These are phyloP conservation scores for Lyophyllum atratum DNA, from an alignment of 768 basidiomycete genomes.

Conservation along the genomic window DNA sequence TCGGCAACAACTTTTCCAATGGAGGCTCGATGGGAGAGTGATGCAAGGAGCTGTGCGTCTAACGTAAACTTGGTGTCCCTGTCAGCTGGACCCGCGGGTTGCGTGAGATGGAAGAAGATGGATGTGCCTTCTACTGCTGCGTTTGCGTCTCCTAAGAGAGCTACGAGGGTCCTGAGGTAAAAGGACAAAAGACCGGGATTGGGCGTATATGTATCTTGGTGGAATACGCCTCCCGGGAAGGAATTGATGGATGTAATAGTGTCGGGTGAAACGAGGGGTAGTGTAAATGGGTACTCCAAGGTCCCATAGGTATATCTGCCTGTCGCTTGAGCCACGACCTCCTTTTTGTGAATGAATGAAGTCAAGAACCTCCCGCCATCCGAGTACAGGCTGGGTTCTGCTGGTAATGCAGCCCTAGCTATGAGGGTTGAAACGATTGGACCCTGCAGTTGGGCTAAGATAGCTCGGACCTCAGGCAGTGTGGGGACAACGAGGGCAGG, in stretches of 20 bases:
- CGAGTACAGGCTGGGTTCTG: constrained; percentile 6
- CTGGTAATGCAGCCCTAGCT: constrained; percentile 2
- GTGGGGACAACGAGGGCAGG: constrained; percentile 4
- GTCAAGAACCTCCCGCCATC: neutral
- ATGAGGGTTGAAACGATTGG: constrained; percentile 13
- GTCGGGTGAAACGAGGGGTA: constrained; percentile 10
- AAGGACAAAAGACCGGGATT: constrained; percentile 10
- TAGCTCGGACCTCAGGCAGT: constrained; percentile 10
- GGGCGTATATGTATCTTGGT: constrained; percentile 13
- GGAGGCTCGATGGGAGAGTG: constrained; percentile 13
- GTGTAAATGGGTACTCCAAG: constrained; percentile 16
- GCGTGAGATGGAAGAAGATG: constrained; percentile 9
- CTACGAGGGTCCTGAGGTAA: constrained; percentile 10
- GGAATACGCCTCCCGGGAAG: constrained; percentile 12
- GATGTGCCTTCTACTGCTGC: neutral
- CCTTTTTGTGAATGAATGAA: constrained; percentile 2
- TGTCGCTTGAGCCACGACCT: neutral
- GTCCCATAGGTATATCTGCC: constrained; percentile 12
- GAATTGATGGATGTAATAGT: neutral
- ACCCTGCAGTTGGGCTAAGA: constrained; percentile 13
- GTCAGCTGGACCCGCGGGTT: neutral
- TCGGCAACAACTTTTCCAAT: constrained; percentile 16
- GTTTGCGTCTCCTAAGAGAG: constrained; percentile 3
- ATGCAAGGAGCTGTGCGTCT: constrained; percentile 8
- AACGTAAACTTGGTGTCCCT: constrained; percentile 5